Conservation (phyloP, 2,329 filamentous ascomycete genomes). For the Penicillium polonicum region DNA sequence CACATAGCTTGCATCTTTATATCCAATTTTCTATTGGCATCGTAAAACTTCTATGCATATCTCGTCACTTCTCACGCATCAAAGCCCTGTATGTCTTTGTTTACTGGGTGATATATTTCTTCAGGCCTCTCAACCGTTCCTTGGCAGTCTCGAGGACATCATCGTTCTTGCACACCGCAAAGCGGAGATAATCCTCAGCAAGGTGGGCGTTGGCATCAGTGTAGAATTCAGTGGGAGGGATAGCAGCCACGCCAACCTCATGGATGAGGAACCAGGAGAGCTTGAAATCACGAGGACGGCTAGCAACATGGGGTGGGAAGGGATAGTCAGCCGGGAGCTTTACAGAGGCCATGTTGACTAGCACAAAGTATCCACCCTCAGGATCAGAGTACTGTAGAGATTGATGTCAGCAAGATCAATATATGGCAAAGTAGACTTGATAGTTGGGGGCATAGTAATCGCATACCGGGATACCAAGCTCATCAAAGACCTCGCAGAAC, state of each 20-base stretch:
- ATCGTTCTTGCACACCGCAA: constrained; percentile 95
- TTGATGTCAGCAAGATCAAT: neutral
- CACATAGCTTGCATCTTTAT: neutral
- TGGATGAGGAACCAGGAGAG: constrained; percentile 95
- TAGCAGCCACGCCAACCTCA: constrained; percentile 91
- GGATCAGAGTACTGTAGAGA: constrained; percentile 71
- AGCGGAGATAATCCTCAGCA: constrained; percentile 89
- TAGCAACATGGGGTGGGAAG: constrained; percentile 85
- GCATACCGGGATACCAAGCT: constrained; percentile 65
- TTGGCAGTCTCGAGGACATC: constrained; percentile 77
- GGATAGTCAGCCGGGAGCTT: constrained; percentile 78
- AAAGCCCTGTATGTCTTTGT: neutral
- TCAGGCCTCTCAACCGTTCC: constrained; percentile 69
- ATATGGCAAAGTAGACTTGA: neutral
- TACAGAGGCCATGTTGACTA: constrained; percentile 89
- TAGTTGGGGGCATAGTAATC: neutral
- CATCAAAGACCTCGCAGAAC: constrained; percentile 79
- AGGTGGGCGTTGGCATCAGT: constrained; percentile 79
- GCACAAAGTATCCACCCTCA: constrained; percentile 95
- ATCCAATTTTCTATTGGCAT: neutral
- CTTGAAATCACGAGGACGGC: constrained; percentile 87
- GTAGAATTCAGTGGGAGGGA: constrained; percentile 96
- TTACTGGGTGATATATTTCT: constrained; percentile 61
- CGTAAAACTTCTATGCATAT: neutral
- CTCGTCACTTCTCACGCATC: neutral